Evolutionary conservation across 192 early-diverging fungal genomes (phyloP).

Genomic region (Coemansia sp.): DNA sequence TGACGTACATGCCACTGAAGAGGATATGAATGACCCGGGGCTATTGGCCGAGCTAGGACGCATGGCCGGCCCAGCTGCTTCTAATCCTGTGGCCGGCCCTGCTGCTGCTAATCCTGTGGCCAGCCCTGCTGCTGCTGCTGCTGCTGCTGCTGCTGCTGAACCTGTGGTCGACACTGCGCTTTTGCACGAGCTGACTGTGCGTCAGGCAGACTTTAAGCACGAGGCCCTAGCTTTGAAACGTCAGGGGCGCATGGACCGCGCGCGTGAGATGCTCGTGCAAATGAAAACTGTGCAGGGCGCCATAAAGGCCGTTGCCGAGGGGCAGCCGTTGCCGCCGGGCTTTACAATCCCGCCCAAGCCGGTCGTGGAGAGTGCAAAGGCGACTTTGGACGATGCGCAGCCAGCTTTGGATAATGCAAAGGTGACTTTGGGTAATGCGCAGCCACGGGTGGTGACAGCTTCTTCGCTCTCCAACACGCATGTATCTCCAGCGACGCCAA

Average conservation of each 20-base stretch:
- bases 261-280: constrained; percentile 29
- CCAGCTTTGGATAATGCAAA: too few species aligned
- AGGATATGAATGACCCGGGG: constrained; percentile 42
- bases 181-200: neutral
- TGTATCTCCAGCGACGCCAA: neutral
- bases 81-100: neutral
- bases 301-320: neutral
- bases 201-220: constrained; percentile 15
- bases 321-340: constrained; percentile 3
- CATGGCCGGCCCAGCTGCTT: neutral
- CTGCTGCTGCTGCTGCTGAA: too few species aligned
- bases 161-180: neutral
- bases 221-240: constrained; percentile 34
- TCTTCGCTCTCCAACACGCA: too few species aligned
- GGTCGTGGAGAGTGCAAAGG: neutral
- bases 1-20: constrained; percentile 29
- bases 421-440: too few species aligned
- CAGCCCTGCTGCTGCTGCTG: neutral
- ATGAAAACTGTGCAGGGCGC: constrained; percentile 30
- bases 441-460: too few species aligned
- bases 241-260: constrained; percentile 20
- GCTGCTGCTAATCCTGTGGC: neutral
- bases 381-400: too few species aligned
- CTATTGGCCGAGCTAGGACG: constrained; percentile 34
- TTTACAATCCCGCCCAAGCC: constrained; percentile 2